Conservation (phyloP, 2,329 filamentous ascomycete species). For the Teratosphaeria destructans region DNA sequence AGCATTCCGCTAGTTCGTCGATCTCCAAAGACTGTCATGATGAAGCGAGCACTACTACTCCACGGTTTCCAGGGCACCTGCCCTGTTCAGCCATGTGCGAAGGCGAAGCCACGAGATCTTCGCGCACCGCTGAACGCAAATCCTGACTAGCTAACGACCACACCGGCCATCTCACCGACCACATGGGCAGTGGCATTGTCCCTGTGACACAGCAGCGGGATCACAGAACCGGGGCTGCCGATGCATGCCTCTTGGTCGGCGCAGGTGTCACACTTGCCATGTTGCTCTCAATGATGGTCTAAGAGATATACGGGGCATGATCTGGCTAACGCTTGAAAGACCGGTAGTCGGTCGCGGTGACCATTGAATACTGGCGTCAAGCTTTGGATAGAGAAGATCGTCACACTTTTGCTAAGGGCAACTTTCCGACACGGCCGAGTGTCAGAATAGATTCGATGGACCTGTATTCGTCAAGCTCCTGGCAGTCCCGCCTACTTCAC, state of each 20-base stretch:
- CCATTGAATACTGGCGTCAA: not conserved
- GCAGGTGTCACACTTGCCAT: not conserved
- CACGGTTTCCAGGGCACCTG: not conserved
- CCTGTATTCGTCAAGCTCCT: not conserved
- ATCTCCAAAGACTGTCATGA: not conserved
- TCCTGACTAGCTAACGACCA: not conserved
- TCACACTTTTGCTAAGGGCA: not conserved
- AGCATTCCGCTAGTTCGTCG: not conserved
- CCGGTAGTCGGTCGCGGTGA: not conserved
- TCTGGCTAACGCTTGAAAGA: not conserved
- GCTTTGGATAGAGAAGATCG: not conserved
- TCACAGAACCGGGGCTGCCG: not conserved
- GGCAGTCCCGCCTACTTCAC: not conserved
- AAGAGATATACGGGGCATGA: not conserved
- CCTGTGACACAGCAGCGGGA: not conserved
- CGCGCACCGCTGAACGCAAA: not conserved
- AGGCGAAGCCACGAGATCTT: not conserved
- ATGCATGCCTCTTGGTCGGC: not conserved
- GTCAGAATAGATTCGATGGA: not conserved
- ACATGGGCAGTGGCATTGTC: not conserved
- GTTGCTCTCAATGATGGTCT: not conserved
- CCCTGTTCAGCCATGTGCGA: not conserved
- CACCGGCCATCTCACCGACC: not conserved
- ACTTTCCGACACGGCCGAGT: not conserved
- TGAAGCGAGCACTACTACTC: not conserved